Evolutionary conservation across 2,329 filamentous ascomycete genomes (phyloP).

Genomic region (Penicillium sp.): DNA sequence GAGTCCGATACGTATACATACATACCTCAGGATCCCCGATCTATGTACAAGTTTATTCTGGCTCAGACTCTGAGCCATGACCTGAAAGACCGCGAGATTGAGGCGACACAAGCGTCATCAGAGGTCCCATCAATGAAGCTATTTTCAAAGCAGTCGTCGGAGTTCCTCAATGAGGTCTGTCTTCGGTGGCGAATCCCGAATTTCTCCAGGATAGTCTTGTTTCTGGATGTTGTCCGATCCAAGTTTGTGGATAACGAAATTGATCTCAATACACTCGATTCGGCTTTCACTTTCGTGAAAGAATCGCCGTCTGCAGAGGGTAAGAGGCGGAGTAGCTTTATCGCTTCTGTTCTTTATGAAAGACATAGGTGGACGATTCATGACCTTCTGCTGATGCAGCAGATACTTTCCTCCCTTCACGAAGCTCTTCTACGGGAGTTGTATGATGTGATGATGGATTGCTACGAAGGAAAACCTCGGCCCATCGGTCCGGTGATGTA

Average conservation of each 20-base stretch:
- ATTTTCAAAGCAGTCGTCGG: constrained; percentile 66
- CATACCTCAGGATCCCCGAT: constrained; percentile 73
- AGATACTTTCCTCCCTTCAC: constrained; percentile 64
- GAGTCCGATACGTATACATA: constrained; percentile 65
- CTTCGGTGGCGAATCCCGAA: constrained; percentile 82
- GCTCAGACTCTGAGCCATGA: constrained; percentile 63
- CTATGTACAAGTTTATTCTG: constrained; percentile 73
- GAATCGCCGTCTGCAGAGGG: constrained; percentile 58
- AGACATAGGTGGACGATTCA: constrained; percentile 59
- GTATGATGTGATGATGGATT: constrained; percentile 73
- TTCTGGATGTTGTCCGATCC: constrained; percentile 74
- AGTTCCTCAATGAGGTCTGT: constrained; percentile 75
- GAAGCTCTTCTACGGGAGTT: constrained; percentile 78
- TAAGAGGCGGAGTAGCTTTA: constrained; percentile 43
- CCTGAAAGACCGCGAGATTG: constrained; percentile 46
- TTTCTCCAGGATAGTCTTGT: constrained; percentile 67
- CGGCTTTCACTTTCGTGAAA: constrained; percentile 74
- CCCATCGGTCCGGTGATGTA: constrained; percentile 70
- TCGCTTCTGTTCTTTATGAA: constrained; percentile 46
- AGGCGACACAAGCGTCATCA: constrained; percentile 42
- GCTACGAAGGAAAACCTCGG: constrained; percentile 80
- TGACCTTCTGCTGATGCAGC: constrained; percentile 63
- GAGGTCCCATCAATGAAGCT: constrained; percentile 46
- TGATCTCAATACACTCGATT: constrained; percentile 69
- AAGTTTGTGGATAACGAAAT: constrained; percentile 81